These are phyloP conservation scores for Fusarium veterinarium DNA, from an alignment of 2,329 filamentous ascomycete species.

Conservation along the genomic window DNA sequence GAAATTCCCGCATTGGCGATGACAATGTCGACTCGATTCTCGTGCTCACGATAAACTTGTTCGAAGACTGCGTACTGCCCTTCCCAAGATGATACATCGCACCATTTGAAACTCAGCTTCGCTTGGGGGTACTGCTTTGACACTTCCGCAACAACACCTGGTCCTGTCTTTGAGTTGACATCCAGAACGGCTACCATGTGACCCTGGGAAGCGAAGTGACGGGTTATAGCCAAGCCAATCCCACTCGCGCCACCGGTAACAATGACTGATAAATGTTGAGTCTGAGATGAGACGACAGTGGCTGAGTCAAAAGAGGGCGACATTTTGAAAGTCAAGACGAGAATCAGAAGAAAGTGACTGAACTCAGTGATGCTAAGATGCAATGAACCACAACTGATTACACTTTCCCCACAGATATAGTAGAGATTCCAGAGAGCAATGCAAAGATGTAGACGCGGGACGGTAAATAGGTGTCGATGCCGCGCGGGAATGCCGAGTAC, in stretches of 20 bases:
- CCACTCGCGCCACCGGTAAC: not conserved
- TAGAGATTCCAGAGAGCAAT: no score
- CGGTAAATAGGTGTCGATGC: not conserved
- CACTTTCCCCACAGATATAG: no score
- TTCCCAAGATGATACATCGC: conserved; percentile 1
- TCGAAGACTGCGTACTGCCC: not conserved
- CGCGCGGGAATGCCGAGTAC: not conserved
- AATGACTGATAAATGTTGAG: not conserved
- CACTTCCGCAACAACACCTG: not conserved
- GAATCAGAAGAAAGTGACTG: no score
- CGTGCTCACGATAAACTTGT: not conserved
- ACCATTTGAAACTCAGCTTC: not conserved
- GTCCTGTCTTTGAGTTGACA: not conserved
- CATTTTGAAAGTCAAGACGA: not conserved
- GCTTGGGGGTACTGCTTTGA: not conserved
- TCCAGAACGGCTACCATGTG: conserved; percentile 2
- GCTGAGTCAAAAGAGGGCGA: not conserved
- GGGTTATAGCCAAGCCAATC: not conserved
- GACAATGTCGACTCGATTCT: not conserved
- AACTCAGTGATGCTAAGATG: not conserved
- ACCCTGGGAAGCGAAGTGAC: not conserved
- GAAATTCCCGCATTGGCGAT: conserved; percentile 2
- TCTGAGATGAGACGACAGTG: rapidly evolving
- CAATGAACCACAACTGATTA: no score
- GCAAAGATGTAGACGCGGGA: not conserved